Evolutionary conservation across 805 yeast genomes (phyloP).

Genomic region (Candida sanyiensis): DNA sequence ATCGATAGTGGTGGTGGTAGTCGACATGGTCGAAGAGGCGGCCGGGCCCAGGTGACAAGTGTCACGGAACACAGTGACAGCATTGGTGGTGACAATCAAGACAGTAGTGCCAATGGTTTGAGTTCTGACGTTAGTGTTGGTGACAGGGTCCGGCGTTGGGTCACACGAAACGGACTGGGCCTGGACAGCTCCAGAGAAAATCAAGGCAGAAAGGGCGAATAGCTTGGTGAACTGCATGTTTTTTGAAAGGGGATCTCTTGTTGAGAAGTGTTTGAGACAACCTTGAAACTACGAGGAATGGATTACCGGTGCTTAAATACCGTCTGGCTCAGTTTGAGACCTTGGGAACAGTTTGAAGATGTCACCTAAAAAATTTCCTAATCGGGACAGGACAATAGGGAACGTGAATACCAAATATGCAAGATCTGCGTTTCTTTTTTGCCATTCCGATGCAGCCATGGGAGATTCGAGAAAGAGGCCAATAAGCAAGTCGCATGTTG

Average conservation of each 20-base stretch:
- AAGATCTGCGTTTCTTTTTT: neutral
- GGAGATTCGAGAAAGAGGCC: no score
- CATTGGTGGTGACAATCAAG: neutral
- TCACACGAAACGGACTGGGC: constrained; percentile 10
- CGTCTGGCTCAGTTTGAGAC: neutral
- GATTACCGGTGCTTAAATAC: neutral
- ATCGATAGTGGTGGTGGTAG: constrained; percentile 3
- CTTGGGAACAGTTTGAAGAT: neutral
- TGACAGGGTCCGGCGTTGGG: constrained; percentile 6
- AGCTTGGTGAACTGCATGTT: constrained; percentile 1
- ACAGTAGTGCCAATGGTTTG: constrained; percentile 1
- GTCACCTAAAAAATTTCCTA: neutral
- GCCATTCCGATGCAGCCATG: neutral
- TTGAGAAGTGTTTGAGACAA: no score
- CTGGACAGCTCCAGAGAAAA: neutral
- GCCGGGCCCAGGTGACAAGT: neutral
- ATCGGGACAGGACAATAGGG: constrained; percentile 4
- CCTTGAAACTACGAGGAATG: neutral
- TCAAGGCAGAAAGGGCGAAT: neutral
- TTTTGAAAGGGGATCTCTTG: neutral
- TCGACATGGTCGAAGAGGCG: neutral
- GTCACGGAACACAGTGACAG: constrained; percentile 6
- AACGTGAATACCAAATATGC: neutral
- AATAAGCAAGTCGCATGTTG: no score
- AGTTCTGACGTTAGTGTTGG: constrained; percentile 5